Percentiles rank a stretch among this genome's conserved stretches.
Conservation (phyloP, 2,329 filamentous ascomycete genomes). For the Alternaria novae-zelandiae region DNA sequence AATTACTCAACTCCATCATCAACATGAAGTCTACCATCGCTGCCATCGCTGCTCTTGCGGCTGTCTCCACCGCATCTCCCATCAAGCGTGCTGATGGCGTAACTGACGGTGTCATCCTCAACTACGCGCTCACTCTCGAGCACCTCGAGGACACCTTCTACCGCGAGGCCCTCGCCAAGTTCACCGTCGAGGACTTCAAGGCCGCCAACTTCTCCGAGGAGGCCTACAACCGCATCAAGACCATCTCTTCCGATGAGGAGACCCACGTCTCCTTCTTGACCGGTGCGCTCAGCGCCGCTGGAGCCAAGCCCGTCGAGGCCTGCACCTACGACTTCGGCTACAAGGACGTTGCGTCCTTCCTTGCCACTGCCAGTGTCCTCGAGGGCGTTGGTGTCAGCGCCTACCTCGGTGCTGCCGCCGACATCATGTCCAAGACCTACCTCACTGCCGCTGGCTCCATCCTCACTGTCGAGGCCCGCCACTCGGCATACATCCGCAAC, state of each 20-base stretch:
- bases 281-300: slow-evolving; percentile 52
- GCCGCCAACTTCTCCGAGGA: slow-evolving; percentile 45
- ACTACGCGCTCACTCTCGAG: slow-evolving; percentile 55
- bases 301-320: slow-evolving; percentile 58
- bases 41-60: slow-evolving; percentile 15
- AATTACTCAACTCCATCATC: slow-evolving; percentile 4
- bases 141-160: slow-evolving; percentile 68
- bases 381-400: slow-evolving; percentile 65
- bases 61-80: slow-evolving; percentile 25
- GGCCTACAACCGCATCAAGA: slow-evolving; percentile 65
- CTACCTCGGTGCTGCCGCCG: slow-evolving; percentile 67
- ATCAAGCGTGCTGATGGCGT: slow-evolving; percentile 32
- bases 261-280: slow-evolving; percentile 65
- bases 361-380: slow-evolving; percentile 60
- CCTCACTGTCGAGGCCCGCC: slow-evolving; percentile 69
- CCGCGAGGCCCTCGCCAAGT: slow-evolving; percentile 64
- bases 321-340: slow-evolving; percentile 65
- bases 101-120: slow-evolving; percentile 45
- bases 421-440: slow-evolving; percentile 64
- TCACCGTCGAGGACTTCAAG: slow-evolving; percentile 45
- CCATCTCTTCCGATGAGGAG: slow-evolving; percentile 63
- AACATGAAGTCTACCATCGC: slow-evolving; percentile 24
- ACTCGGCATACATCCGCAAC: slow-evolving; percentile 67
- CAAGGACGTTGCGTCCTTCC: slow-evolving; percentile 57
- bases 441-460: slow-evolving; percentile 68